Evolutionary conservation across 805 yeast genomes (phyloP), one percentile per base, ranked within the genome.

Genomic region (Ogataea chonburiensis): DNA sequence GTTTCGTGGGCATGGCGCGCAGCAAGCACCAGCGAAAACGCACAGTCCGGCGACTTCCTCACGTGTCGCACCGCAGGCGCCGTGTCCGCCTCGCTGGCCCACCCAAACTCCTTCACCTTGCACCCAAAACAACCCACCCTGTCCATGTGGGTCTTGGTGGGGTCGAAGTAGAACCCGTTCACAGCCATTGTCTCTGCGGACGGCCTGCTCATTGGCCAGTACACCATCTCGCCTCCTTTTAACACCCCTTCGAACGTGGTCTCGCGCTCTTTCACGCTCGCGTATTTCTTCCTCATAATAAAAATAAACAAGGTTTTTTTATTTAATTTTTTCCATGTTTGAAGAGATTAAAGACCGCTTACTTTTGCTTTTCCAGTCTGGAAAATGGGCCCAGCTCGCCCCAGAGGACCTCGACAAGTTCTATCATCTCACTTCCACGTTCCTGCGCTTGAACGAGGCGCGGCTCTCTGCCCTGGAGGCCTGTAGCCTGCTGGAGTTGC

Each of bases 401-500:
- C 81, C 88, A 0, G 59, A 52, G 8, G 73, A 76, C 36, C 48
- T 64, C 16, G 49, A 55, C 16, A 50, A 55, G 20, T 58, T 66
- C 23, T 66, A 71, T 42, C 46, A 61, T 2, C 42, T 70, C 16
- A 66, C 68, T 38, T 45, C 52, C 4, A 73, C 72, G 37, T 65
- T 77, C 40, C 28, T 50, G 18, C 34, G 33, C 18, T 25, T 41
- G 24, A 36, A 45, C 25, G 40, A 45, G 28, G 17, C 58, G 56
- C 21, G 47, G 37, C 27, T 70, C 48, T 24, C 34, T n/a, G 69
- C 76, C n/a, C 59, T 71, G 34, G 76, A 72, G 36, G 57, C 62
- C 23, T 79, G 72, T 55, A 67, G 73, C 6, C 58, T 89, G 19
- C 66, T 79, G 46, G 95, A 86, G 56, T 70, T 86, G 50, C 79